Conservation (phyloP, 208 protist genomes). For the Acanthamoeba divionensis region DNA sequence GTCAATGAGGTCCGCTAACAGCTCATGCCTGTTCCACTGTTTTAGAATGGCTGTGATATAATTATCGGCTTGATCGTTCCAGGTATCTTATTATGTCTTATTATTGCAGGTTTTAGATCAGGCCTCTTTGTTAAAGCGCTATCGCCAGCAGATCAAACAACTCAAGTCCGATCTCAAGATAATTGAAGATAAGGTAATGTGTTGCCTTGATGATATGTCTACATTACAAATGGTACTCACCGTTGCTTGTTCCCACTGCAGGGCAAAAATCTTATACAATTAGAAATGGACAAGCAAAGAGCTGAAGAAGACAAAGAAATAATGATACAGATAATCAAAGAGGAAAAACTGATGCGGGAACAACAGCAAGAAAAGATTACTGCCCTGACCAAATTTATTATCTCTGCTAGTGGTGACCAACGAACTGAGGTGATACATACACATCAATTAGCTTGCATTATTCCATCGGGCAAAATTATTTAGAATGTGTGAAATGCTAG, state of each 20-base stretch:
- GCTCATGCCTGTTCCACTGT: background rate
- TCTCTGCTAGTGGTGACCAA: background rate
- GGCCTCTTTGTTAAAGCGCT: constrained; percentile 47
- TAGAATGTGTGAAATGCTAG: background rate
- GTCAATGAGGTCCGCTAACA: constrained; percentile 75
- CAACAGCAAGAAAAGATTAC: constrained; percentile 46
- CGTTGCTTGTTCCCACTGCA: background rate
- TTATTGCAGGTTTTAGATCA: constrained; percentile 59
- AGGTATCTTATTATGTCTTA: background rate
- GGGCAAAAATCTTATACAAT: constrained; percentile 20
- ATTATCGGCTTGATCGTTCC: background rate
- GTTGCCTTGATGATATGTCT: background rate
- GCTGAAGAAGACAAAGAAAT: constrained; percentile 45
- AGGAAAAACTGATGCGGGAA: constrained; percentile 1
- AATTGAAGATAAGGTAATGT: constrained; percentile 30
- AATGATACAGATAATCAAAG: constrained; percentile 23
- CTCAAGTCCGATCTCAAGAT: constrained; percentile 49
- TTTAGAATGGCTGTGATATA: background rate
- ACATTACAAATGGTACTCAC: background rate
- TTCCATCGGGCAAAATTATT: too few species aligned
- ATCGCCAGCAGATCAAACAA: constrained; percentile 54
- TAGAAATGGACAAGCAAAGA: constrained; percentile 5
- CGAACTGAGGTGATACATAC: too few species aligned
- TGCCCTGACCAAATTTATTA: constrained; percentile 21
- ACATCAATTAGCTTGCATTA: background rate